phyloP scores from a whole-genome alignment of 345 rosid genomes.

The Anastatica hierochuntica region DNA sequence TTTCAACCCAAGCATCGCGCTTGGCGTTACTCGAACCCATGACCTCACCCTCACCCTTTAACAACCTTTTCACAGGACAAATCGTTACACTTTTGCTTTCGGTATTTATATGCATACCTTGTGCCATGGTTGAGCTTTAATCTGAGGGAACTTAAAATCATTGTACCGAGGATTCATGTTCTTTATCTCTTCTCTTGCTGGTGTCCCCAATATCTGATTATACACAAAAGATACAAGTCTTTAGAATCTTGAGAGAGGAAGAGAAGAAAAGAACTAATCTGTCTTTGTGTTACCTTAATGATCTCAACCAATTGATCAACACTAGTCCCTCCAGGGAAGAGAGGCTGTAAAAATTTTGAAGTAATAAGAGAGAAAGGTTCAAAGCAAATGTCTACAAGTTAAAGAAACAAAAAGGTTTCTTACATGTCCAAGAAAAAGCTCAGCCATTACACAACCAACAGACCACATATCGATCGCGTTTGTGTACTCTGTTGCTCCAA shows the following conservation, averaged over 20 bases:
- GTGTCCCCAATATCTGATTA: slow-evolving; percentile 64
- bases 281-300: slow-evolving; percentile 72
- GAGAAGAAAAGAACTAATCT: background rate
- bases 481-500: slow-evolving; percentile 95
- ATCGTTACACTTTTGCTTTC: too few relatives aligned
- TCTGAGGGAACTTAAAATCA: too few relatives aligned
- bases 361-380: slow-evolving; percentile 2
- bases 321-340: slow-evolving; percentile 98
- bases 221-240: background rate
- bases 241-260: background rate
- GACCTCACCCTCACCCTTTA: too few relatives aligned
- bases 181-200: slow-evolving; percentile 78
- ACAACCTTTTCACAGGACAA: too few relatives aligned
- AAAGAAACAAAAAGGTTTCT: background rate
- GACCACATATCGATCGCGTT: slow-evolving; percentile 98
- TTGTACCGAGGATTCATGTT: slow-evolving; percentile 86
- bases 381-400: background rate
- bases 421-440: too few relatives aligned
- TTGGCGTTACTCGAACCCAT: too few relatives aligned
- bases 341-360: slow-evolving; percentile 49
- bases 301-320: slow-evolving; percentile 96
- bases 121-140: too few relatives aligned
- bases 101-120: too few relatives aligned
- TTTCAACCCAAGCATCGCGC: too few relatives aligned
- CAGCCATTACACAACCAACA: slow-evolving; percentile 95